These are phyloP conservation scores for Zygoascus bituminiphila DNA, from an alignment of 805 yeast genomes.

Conservation along the genomic window DNA sequence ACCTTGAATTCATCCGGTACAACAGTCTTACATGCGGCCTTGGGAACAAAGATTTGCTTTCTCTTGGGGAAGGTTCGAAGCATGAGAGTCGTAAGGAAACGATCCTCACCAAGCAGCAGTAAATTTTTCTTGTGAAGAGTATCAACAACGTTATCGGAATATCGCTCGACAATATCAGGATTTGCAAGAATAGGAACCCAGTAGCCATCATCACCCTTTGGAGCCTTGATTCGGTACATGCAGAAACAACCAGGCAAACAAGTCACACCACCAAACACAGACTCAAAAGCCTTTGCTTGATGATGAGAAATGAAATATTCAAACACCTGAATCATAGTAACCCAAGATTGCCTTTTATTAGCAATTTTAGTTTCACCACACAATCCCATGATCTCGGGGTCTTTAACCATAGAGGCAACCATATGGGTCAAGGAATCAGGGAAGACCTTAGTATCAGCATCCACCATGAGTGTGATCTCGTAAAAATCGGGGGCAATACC, in stretches of 20 bases:
- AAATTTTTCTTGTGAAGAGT: slow-evolving; percentile 82
- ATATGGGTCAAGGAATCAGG: slow-evolving; percentile 86
- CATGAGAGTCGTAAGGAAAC: slow-evolving; percentile 79
- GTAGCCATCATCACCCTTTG: slow-evolving; percentile 60
- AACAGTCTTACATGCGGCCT: slow-evolving; percentile 86
- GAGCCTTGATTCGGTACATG: slow-evolving; percentile 78
- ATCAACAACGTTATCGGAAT: slow-evolving; percentile 75
- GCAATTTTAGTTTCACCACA: slow-evolving; percentile 94
- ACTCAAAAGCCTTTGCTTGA: slow-evolving; percentile 88
- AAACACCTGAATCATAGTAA: slow-evolving; percentile 86
- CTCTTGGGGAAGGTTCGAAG: slow-evolving; percentile 82
- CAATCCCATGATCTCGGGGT: slow-evolving; percentile 81
- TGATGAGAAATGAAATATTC: slow-evolving; percentile 92
- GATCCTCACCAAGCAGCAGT: slow-evolving; percentile 81
- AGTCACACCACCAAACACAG: slow-evolving; percentile 91
- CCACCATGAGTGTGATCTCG: slow-evolving; percentile 83
- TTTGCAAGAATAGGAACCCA: slow-evolving; percentile 94
- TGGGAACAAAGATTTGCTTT: slow-evolving; percentile 78
- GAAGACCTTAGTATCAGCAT: slow-evolving; percentile 84
- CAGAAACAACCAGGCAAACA: slow-evolving; percentile 95
- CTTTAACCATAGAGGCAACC: slow-evolving; percentile 82
- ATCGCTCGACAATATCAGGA: slow-evolving; percentile 88
- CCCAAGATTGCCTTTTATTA: slow-evolving; percentile 78
- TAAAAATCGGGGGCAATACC: slow-evolving; percentile 79
- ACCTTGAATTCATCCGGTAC: slow-evolving; percentile 78